Percentiles rank a stretch among this genome's conserved stretches.
Conservation (phyloP, 2,329 filamentous ascomycete genomes). For the Pseudogymnoascus sp. region DNA sequence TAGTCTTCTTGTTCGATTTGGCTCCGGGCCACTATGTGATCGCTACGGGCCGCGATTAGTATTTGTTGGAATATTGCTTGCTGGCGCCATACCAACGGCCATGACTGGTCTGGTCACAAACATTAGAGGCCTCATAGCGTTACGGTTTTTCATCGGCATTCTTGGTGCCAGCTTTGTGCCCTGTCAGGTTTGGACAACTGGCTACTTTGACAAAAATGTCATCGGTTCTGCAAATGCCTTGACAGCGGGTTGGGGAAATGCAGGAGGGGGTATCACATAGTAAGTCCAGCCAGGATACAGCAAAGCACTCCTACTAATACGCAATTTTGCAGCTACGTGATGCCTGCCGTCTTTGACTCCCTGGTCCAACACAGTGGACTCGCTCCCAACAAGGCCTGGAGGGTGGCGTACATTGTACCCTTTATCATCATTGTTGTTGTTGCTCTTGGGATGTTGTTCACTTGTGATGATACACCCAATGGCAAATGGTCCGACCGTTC, state of each 20-base stretch:
- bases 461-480: slow-evolving; percentile 75
- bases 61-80: slow-evolving; percentile 69
- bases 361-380: slow-evolving; percentile 55
- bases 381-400: slow-evolving; percentile 65
- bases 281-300: slow-evolving; percentile 66
- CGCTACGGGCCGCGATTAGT: slow-evolving; percentile 72
- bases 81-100: slow-evolving; percentile 73
- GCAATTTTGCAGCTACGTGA: slow-evolving; percentile 41
- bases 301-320: background rate
- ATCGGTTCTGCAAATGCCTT: slow-evolving; percentile 84
- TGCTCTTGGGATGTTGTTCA: slow-evolving; percentile 60
- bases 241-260: slow-evolving; percentile 77
- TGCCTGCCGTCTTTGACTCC: slow-evolving; percentile 83
- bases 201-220: slow-evolving; percentile 88
- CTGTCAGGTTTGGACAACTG: slow-evolving; percentile 88
- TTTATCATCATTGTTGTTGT: slow-evolving; percentile 65
- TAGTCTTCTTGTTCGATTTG: slow-evolving; percentile 61
- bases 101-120: slow-evolving; percentile 70
- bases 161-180: slow-evolving; percentile 73
- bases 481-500: slow-evolving; percentile 71
- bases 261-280: slow-evolving; percentile 85
- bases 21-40: slow-evolving; percentile 81
- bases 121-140: slow-evolving; percentile 59
- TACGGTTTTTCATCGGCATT: slow-evolving; percentile 75
- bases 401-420: slow-evolving; percentile 76